Base-by-base conservation (phyloP, 371 early-diverging fungal genomes). In the Mortierella sp. region DNA sequence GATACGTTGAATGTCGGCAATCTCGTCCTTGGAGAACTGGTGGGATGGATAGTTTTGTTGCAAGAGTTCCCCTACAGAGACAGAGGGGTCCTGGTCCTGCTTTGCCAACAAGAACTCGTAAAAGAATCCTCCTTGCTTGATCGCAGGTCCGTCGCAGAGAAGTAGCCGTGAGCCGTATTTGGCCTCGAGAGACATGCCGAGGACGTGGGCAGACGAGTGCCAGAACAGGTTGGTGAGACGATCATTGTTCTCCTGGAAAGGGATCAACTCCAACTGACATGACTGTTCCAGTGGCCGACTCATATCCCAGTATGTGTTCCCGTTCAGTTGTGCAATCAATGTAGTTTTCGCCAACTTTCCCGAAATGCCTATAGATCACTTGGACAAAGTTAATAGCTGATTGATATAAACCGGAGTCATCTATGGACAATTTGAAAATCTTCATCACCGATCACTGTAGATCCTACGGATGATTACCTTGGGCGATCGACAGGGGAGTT, bases 201-300 rank as follows among this genome's bases (percentile, higher is more conserved):
- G 90, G n/a, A 98, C 91, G 88, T 98, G 98, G 0, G 99, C 98
- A 51, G 96, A 95, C 32, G 96, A 96, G 89, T 98, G 98, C 98
- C 98, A 98, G 88, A 96, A 98, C 12, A 97, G 93, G 77, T 88
- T 88, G 83, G 94, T 93, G 78, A 93, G 96, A 73, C 95, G 96
- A 16, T 91, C 90, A 49, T 92, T 88, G 72, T 82, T 86, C 74
- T 86, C 87, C 74, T 96, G 96, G 89, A 97, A 98, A 63, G 94
- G 95, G 1, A 99, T 88, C 70, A 99, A 91, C 85, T 99, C 96
- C 75, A 99, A 88, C 68, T 81, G 87, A 89, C 96, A 95, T 74
- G 95, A 94, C 48, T 87, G 82, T 83, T 98, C 97, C 32, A 99
- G 83, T 51, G 97, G 98, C 71, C 99, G 93, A 71, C 90, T 87